Conservation (phyloP, 1,284 basidiomycete species). For the Pisolithus thermaeus region DNA sequence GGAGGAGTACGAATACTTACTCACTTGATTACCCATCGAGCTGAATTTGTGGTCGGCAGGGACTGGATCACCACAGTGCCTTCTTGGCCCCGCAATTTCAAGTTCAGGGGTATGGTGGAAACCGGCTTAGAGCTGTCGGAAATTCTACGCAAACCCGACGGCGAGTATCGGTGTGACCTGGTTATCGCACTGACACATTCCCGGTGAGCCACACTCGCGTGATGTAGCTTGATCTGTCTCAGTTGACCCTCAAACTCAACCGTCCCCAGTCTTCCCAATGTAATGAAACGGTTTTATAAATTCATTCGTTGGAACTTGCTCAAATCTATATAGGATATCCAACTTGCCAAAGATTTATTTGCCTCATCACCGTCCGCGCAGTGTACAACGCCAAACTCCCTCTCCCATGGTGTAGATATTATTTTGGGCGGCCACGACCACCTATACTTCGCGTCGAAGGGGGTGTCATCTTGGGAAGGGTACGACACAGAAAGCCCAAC, state of each 20-base stretch:
- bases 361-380: constrained; percentile 57
- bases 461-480: constrained; percentile 68
- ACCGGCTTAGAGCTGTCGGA: constrained; percentile 50
- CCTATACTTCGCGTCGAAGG: constrained; percentile 77
- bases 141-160: constrained; percentile 44
- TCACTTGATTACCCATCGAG: background rate
- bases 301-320: constrained; percentile 32
- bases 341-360: constrained; percentile 54
- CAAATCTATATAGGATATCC: constrained; percentile 47
- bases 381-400: constrained; percentile 35
- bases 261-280: constrained; percentile 40
- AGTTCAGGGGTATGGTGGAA: constrained; percentile 51
- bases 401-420: constrained; percentile 76
- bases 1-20: constrained; percentile 43
- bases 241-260: constrained; percentile 1
- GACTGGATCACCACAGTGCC: constrained; percentile 71
- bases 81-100: constrained; percentile 61
- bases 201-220: constrained; percentile 30
- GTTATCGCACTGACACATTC: constrained; percentile 69
- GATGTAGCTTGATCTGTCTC: background rate
- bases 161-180: constrained; percentile 54
- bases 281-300: constrained; percentile 36
- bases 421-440: constrained; percentile 91
- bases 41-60: constrained; percentile 17
- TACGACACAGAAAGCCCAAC: constrained; percentile 52